Evolutionary conservation across 208 protist species (phyloP).

Genomic region (Trypanosoma lewisi): DNA sequence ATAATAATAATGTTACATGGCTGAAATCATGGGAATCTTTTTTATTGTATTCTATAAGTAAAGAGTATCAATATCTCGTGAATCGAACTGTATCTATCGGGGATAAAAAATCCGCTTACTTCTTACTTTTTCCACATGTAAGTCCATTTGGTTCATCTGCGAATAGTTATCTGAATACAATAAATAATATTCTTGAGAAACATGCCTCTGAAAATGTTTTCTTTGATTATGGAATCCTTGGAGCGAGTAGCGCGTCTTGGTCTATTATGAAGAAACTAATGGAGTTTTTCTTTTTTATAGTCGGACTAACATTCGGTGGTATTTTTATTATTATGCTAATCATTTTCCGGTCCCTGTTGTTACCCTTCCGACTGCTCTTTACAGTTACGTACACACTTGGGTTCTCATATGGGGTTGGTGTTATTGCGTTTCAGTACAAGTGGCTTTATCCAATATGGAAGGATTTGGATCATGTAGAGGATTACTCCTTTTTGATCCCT

Average conservation of each 20-base stretch:
- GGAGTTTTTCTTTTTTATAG: slow-evolving; percentile 31
- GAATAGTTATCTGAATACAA: slow-evolving; percentile 18
- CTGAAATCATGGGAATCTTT: neutral
- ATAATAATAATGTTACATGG: slow-evolving; percentile 1
- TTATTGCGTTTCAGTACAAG: slow-evolving; percentile 32
- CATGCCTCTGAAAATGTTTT: slow-evolving; percentile 6
- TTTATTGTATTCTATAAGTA: neutral
- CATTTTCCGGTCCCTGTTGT: slow-evolving; percentile 29
- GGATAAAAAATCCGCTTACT: slow-evolving; percentile 12
- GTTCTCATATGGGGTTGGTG: slow-evolving; percentile 26
- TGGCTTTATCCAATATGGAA: slow-evolving; percentile 27
- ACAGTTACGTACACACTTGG: slow-evolving; percentile 29
- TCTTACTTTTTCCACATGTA: slow-evolving; percentile 11
- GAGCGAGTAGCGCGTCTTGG: slow-evolving; percentile 21
- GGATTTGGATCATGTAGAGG: slow-evolving; percentile 21
- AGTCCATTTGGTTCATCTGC: slow-evolving; percentile 18
- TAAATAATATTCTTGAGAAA: slow-evolving; percentile 15
- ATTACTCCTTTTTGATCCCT: slow-evolving; percentile 28
- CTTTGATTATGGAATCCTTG: slow-evolving; percentile 21
- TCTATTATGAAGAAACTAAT: slow-evolving; percentile 28
- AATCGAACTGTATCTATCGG: slow-evolving; percentile 14
- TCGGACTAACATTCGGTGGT: slow-evolving; percentile 25
- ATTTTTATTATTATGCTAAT: slow-evolving; percentile 29
- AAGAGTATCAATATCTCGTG: slow-evolving; percentile 16
- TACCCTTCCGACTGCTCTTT: slow-evolving; percentile 28